Base-by-base conservation (phyloP, 2,329 filamentous ascomycete genomes). In the Pyrenophora teres region DNA sequence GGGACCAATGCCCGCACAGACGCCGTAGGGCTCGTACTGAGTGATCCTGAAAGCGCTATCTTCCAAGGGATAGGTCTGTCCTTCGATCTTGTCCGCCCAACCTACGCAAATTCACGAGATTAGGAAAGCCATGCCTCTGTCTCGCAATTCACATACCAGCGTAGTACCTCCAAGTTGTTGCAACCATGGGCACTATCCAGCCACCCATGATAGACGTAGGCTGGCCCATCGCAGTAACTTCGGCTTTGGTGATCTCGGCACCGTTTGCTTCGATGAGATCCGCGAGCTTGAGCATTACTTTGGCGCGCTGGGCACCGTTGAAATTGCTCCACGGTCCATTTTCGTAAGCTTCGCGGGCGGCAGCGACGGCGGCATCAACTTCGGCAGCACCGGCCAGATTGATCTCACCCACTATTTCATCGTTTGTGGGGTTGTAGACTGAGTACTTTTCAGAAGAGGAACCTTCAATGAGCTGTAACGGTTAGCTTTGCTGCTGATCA, bases 1-100 rank as follows among this genome's bases (percentile, higher is more conserved):
- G n/a, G 67, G 58, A 13, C 63, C 67, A 44, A 69, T 67, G 3
- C 65, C 68, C 13, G 64, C 67, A 40, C 68, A 70, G 3, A 69
- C 68, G 10, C 68, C 67, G 27, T 61, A 43, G 15, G 67, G 61
- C 40, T 69, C 65, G 48, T 69, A 67, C 33, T 58, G 56, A 2
- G 57, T 56, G 15, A 46, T 55, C 51, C 40, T 4, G 40, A 19
- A 30, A 19, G 40, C 10, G 4, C 51, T 52, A 35, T 46, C 42
- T 21, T 61, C 57, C 4, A 37, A 18, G 31, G 54, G 57, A 23
- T 54, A 65, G 5, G 57, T 59, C 47, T 60, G 52, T 1, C 64
- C 62, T 30, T 57, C 56, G 23, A 67, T 56, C 46, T 69, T 32
- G 54, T 66, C 62, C 53, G 64, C 31, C 65, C 61, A 46, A 1